Evolutionary conservation across 345 rosid species (phyloP).

Genomic region (Aegle marmelos): DNA sequence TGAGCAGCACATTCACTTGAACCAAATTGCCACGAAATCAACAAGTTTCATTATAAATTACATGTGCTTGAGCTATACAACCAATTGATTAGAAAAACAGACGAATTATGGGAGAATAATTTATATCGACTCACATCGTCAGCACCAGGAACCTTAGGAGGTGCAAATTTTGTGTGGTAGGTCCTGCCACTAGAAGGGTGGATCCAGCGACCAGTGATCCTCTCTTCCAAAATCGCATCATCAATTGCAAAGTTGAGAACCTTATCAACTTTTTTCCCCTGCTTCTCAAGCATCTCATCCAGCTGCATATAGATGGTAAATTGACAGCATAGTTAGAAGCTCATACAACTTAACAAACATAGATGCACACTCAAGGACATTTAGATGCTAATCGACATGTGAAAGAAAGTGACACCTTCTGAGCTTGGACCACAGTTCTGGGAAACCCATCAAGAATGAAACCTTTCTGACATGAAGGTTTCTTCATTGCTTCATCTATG

Average conservation of each 20-base stretch:
- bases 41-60: not conserved
- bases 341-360: slow-evolving; percentile 22
- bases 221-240: slow-evolving; percentile 88
- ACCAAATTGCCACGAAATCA: not conserved
- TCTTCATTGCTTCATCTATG: slow-evolving; percentile 92
- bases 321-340: slow-evolving; percentile 3
- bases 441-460: slow-evolving; percentile 97
- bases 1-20: slow-evolving; percentile 1
- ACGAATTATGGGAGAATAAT: slow-evolving; percentile 5
- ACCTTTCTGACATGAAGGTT: slow-evolving; percentile 88
- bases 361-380: not conserved
- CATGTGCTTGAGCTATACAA: not conserved
- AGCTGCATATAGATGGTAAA: slow-evolving; percentile 46
- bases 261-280: slow-evolving; percentile 71
- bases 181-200: slow-evolving; percentile 96
- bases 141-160: slow-evolving; percentile 71
- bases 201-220: slow-evolving; percentile 96
- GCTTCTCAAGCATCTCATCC: slow-evolving; percentile 88
- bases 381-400: not conserved
- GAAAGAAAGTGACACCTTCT: slow-evolving; percentile 52
- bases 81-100: not conserved
- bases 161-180: slow-evolving; percentile 82
- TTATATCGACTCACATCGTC: slow-evolving; percentile 72
- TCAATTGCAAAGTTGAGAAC: slow-evolving; percentile 87
- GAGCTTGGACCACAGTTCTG: slow-evolving; percentile 84